Evolutionary conservation across 1,284 basidiomycete species (phyloP).

Genomic region (Ustilago lituana): DNA sequence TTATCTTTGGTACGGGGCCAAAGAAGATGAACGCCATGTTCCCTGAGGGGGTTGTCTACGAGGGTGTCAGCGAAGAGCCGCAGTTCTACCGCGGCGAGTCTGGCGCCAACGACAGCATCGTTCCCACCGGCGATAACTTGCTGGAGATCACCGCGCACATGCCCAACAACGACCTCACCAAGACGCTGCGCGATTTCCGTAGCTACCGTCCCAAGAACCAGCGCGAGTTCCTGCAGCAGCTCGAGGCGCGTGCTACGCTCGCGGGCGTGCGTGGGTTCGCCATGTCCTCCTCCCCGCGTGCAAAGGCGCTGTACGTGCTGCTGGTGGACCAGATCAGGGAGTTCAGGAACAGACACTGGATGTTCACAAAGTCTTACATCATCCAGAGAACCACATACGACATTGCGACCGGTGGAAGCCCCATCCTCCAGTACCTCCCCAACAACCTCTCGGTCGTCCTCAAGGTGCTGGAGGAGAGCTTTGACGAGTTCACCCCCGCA

Average conservation of each 20-base stretch:
- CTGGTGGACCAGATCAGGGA: slow-evolving; percentile 63
- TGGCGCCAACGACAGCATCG: slow-evolving; percentile 59
- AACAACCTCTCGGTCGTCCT: slow-evolving; percentile 58
- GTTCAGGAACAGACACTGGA: slow-evolving; percentile 63
- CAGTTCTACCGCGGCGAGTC: slow-evolving; percentile 57
- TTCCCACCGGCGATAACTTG: slow-evolving; percentile 62
- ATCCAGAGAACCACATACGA: slow-evolving; percentile 56
- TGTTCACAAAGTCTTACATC: slow-evolving; percentile 62
- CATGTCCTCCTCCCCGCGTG: slow-evolving; percentile 22
- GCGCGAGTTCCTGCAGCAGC: slow-evolving; percentile 52
- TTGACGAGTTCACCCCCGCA: slow-evolving; percentile 20
- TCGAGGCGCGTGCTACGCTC: slow-evolving; percentile 54
- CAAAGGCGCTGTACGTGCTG: slow-evolving; percentile 60
- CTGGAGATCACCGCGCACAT: slow-evolving; percentile 61
- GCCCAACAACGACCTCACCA: slow-evolving; percentile 63
- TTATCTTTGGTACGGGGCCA: slow-evolving; percentile 65
- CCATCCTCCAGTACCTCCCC: slow-evolving; percentile 63
- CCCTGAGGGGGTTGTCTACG: slow-evolving; percentile 62
- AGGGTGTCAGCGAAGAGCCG: slow-evolving; percentile 49
- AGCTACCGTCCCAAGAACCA: slow-evolving; percentile 59
- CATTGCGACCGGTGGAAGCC: slow-evolving; percentile 62
- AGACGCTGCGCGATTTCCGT: slow-evolving; percentile 62
- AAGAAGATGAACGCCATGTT: slow-evolving; percentile 64
- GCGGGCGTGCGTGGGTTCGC: slow-evolving; percentile 48
- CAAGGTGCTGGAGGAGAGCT: slow-evolving; percentile 54